Evolutionary conservation across 2,329 filamentous ascomycete genomes (phyloP), one percentile per base, ranked within the genome.

Genomic region (Aspergillus brasiliensis): DNA sequence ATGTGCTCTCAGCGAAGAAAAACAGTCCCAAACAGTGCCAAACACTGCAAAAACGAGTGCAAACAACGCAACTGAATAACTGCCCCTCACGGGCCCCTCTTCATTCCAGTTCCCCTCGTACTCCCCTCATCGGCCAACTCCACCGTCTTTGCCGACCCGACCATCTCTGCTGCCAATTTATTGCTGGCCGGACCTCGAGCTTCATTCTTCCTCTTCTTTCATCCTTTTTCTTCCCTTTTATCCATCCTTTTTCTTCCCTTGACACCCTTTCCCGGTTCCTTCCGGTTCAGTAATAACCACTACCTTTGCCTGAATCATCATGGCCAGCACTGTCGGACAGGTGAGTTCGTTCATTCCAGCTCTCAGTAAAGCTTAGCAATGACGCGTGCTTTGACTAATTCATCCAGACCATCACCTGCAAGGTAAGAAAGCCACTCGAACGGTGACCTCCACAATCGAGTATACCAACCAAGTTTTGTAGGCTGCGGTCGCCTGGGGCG

Each of bases 401-500:
- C 11, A 21, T 47, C 25, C 46, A 97, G 92, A 92, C 91, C 71
- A 97, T 97, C 76, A 96, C 89, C 72, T 97, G 93, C 87, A 94
- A 95, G 81, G 84, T 85, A 75, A 68, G 64, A 57, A 59, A 19
- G 58, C 40, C 34, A 15, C 21, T 52, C 47, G 42, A 48, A 61
- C 56, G 8, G 34, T 7, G 11, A 19, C 19, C 40, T 48, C 51
- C 47, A 42, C 19, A 15, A 46, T 34, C 4, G 10, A 34, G 31
- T 34, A 34, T 55, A 46, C 56, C 57, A 58, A 62, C 48, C 58
- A 42, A 55, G 38, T 28, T 60, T 23, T 34, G 15, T 62, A 88
- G 89, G 95, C 95, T 68, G 95, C 95, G 73, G 90, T 99, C 65
- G 95, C 95, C 77, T 99, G 95, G 95, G 94, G 93, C 80, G 92